Evolutionary conservation across 2,329 filamentous ascomycete species (phyloP).

Genomic region (Pseudogymnoascus sp.): DNA sequence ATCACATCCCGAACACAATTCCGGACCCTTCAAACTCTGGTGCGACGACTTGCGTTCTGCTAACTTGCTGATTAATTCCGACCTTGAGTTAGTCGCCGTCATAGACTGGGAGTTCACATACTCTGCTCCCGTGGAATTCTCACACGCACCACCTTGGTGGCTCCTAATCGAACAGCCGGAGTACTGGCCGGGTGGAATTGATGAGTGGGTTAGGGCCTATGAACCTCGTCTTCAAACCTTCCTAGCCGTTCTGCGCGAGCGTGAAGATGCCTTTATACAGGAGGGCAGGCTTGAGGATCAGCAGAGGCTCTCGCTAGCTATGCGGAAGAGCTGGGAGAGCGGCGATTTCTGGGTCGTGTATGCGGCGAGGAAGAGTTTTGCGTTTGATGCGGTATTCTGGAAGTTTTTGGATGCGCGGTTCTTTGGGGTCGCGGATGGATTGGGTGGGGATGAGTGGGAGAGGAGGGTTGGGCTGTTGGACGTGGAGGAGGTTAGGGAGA

Average conservation of each 20-base stretch:
- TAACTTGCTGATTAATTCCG: slow-evolving; percentile 14
- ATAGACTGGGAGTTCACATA: slow-evolving; percentile 20
- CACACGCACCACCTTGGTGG: slow-evolving; percentile 16
- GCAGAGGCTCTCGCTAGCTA: slow-evolving; percentile 13
- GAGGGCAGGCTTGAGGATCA: not conserved
- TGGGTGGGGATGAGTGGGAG: not conserved
- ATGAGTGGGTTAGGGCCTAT: slow-evolving; percentile 8
- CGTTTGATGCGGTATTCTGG: slow-evolving; percentile 17
- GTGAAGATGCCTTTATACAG: slow-evolving; percentile 8
- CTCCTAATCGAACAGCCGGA: slow-evolving; percentile 16
- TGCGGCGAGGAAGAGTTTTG: slow-evolving; percentile 16
- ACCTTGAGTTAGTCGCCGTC: slow-evolving; percentile 13
- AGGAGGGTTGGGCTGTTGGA: not conserved
- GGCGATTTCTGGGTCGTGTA: slow-evolving; percentile 20
- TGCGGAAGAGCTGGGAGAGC: slow-evolving; percentile 18
- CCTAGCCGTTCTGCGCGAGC: not conserved
- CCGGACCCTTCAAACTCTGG: slow-evolving; percentile 13
- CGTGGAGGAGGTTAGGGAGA: not conserved
- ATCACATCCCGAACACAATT: slow-evolving; percentile 4
- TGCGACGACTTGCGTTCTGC: slow-evolving; percentile 16
- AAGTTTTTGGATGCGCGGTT: not conserved
- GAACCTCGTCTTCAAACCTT: slow-evolving; percentile 9
- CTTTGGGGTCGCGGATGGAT: not conserved
- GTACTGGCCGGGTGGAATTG: slow-evolving; percentile 12
- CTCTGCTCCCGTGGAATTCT: slow-evolving; percentile 15